Base-by-base conservation (phyloP, 139 green algal species). In the Micromonas commoda region DNA sequence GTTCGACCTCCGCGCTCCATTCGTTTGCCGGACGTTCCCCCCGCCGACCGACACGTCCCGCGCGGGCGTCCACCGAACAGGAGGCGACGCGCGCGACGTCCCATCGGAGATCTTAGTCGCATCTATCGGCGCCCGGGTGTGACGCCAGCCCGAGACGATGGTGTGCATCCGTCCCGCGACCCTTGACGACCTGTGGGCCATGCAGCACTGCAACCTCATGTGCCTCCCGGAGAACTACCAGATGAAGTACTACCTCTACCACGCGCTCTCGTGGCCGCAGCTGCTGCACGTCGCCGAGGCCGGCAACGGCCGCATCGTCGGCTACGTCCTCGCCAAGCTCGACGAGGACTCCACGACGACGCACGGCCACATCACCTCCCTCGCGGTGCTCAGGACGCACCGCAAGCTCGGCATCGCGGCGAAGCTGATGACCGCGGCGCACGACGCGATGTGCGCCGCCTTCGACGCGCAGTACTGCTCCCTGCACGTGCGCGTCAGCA, bases 311-410 rank as follows among this genome's bases (percentile, higher is more conserved):
- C 89, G 89, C 38, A 98, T 99, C 37, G 95, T 98, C 16, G 96
- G 96, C 26, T 99, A 99, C 79, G 96, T 99, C 4, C 87, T 99
- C 23, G 95, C 96, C 3, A 99, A 99, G 79, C 97, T 99, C 94
- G 72, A 83, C 21, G 79, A 83, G 63, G 79, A 81, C 26, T 68
- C 28, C 88, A 92, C 98, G 72, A 92, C 97, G 73, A 81, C 88
- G 0, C 93, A 98, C 81, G 96, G 96, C 5, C 96, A 99, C 88
- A 98, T 99, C 87, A 99, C 96, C 0, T 97, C 90, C 2, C 82
- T 99, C 23, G 92, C 95, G 9, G 95, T 99, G 16, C 89, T 93
- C 0, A 85, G 96, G 28, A 94, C 92, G 3, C 95, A 98, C 82
- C 85, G 96, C 33, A 98, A 98, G 86, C 87, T 98, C 31, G 96